Percentiles rank a stretch among this genome's conserved stretches.
phyloP scores from a whole-genome alignment of 2,329 filamentous ascomycete genomes.

The Nakataea oryzae region DNA sequence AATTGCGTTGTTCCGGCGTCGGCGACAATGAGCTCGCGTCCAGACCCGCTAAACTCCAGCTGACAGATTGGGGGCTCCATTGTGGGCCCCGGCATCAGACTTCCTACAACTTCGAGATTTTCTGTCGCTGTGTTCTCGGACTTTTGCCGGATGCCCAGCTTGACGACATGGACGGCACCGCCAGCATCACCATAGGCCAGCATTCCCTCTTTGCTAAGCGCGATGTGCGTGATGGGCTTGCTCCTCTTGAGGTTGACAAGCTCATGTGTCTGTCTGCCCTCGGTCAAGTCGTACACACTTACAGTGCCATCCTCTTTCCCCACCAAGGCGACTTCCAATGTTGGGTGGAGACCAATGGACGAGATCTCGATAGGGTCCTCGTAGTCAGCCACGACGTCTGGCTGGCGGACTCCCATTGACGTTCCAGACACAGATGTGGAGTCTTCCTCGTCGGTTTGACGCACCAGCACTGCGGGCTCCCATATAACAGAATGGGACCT shows the following conservation, averaged over 20 bases:
- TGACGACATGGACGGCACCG: background rate
- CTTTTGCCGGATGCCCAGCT: background rate
- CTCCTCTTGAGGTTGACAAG: background rate
- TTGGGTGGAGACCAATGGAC: conserved; percentile 1
- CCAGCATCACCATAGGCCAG: background rate
- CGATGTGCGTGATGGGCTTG: background rate
- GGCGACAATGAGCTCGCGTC: background rate
- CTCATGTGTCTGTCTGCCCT: conserved; percentile 1
- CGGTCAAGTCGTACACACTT: conserved; percentile 9
- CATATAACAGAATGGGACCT: conserved; percentile 1
- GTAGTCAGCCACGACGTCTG: background rate
- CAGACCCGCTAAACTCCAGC: background rate
- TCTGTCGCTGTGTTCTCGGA: background rate
- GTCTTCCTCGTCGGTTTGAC: background rate
- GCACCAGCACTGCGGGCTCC: conserved; percentile 3
- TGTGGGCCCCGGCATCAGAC: background rate
- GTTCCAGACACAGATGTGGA: background rate
- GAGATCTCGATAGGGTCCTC: conserved; percentile 2
- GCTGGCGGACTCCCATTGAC: background rate
- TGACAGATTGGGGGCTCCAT: background rate
- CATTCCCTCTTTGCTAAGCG: background rate
- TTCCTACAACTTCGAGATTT: background rate
- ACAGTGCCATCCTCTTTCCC: conserved; percentile 14
- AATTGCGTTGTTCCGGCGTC: background rate
- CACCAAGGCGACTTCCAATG: background rate